Evolutionary conservation across 345 rosid species (phyloP).

Genomic region (Camelina laxa): DNA sequence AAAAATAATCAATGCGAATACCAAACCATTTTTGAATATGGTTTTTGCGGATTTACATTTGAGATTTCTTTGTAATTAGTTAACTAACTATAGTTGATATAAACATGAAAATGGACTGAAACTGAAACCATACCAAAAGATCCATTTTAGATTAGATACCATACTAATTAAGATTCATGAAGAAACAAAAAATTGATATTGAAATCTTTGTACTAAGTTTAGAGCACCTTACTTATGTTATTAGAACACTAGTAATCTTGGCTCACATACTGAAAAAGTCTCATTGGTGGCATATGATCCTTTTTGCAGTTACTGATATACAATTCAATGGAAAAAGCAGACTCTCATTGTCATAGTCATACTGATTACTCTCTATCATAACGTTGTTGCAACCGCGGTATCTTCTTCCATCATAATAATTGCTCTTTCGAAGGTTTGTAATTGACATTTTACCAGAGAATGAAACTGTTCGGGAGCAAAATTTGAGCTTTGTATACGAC

Average conservation of each 20-base stretch:
- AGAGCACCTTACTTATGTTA: no score
- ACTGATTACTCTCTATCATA: slow-evolving; percentile 65
- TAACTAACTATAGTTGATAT: no score
- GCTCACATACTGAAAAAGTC: slow-evolving; percentile 3
- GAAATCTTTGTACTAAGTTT: no score
- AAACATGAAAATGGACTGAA: neutral
- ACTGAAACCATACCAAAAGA: neutral
- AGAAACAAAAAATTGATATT: no score
- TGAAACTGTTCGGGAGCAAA: slow-evolving; percentile 52
- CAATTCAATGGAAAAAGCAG: slow-evolving; percentile 67
- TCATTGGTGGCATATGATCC: slow-evolving; percentile 14
- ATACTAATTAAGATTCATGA: neutral
- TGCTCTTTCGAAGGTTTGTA: slow-evolving; percentile 64
- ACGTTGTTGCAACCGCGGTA: slow-evolving; percentile 59
- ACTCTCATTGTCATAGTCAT: slow-evolving; percentile 53
- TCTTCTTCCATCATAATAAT: slow-evolving; percentile 58
- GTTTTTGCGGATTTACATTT: no score
- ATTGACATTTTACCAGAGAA: slow-evolving; percentile 69
- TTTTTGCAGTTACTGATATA: slow-evolving; percentile 80
- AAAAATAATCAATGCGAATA: no score
- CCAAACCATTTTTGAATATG: no score
- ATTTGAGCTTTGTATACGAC: no score
- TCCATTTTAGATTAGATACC: neutral
- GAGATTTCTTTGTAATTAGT: no score
- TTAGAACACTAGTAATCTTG: neutral